phyloP scores from a whole-genome alignment of 345 rosid genomes.

The Punica granatum region DNA sequence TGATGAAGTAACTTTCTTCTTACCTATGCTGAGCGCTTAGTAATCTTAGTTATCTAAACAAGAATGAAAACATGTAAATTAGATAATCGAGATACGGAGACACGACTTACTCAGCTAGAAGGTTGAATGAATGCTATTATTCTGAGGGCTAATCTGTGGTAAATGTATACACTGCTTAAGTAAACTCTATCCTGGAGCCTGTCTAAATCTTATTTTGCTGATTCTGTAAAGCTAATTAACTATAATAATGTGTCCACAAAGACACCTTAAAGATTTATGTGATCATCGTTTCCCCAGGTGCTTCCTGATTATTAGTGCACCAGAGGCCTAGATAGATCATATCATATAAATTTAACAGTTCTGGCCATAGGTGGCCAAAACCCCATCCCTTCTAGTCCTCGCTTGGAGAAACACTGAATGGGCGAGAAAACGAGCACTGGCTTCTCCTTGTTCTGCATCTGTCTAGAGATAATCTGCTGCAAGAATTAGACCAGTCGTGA shows the following conservation, averaged over 20 bases:
- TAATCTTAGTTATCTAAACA: not conserved
- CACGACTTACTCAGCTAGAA: not conserved
- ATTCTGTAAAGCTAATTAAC: conserved; percentile 1
- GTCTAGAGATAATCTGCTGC: conserved; percentile 9
- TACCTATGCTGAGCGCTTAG: not conserved
- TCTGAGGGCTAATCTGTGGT: conserved; percentile 1
- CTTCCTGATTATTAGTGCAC: conserved; percentile 5
- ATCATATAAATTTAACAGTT: not conserved
- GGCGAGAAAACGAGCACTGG: conserved; percentile 22
- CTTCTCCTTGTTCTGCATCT: conserved; percentile 14
- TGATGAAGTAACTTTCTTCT: not conserved
- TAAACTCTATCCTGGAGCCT: not conserved
- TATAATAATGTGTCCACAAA: not conserved
- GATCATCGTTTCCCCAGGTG: not conserved
- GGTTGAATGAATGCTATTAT: not conserved
- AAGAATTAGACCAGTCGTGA: conserved; percentile 26
- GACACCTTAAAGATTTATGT: not conserved
- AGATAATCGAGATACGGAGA: not conserved
- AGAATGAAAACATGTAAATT: not conserved
- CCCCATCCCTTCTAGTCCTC: conserved; percentile 1
- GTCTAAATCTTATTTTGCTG: conserved; percentile 8
- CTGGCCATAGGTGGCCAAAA: conserved; percentile 19
- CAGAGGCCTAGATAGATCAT: not conserved
- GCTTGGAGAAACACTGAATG: conserved; percentile 11
- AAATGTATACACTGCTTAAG: not conserved